A percentile compares a stretch with the other conserved stretches of the same genome.
These are phyloP conservation scores for Solanum ahanhuiri DNA, from an alignment of 257 asterid species.

Conservation along the genomic window DNA sequence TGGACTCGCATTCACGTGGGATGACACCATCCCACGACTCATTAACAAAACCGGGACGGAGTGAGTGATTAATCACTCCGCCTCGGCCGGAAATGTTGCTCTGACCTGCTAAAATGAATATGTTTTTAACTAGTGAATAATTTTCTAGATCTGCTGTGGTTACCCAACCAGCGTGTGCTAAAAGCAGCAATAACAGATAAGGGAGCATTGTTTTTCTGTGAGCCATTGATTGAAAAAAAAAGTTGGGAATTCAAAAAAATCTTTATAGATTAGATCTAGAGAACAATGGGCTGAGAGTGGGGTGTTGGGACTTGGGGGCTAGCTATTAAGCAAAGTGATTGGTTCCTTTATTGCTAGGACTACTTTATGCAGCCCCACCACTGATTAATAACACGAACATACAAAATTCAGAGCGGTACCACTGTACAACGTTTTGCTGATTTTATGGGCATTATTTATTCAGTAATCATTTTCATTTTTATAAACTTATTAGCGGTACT, in stretches of 20 bases:
- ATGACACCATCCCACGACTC: constrained; percentile 3
- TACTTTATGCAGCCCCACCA: background rate
- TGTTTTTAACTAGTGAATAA: background rate
- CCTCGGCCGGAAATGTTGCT: constrained; percentile 16
- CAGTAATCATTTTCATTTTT: background rate
- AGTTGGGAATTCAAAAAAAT: background rate
- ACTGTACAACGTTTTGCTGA: background rate
- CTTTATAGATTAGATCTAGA: background rate
- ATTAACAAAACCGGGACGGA: background rate
- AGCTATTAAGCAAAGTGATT: background rate
- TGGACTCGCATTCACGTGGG: constrained; percentile 1
- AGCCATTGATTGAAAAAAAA: background rate
- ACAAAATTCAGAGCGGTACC: background rate
- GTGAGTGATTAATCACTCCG: background rate
- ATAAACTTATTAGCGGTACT: background rate
- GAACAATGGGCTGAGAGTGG: background rate
- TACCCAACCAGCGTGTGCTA: background rate
- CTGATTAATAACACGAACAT: background rate
- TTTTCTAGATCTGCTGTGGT: background rate
- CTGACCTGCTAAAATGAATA: constrained; percentile 12
- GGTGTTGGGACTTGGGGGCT: background rate
- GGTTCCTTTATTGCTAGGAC: background rate
- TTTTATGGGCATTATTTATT: background rate
- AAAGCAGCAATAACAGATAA: background rate
- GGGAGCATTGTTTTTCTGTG: background rate